Percentiles rank a stretch among this genome's conserved stretches.
Conservation (phyloP, 371 early-diverging fungal genomes). For the Mortierella sp. region DNA sequence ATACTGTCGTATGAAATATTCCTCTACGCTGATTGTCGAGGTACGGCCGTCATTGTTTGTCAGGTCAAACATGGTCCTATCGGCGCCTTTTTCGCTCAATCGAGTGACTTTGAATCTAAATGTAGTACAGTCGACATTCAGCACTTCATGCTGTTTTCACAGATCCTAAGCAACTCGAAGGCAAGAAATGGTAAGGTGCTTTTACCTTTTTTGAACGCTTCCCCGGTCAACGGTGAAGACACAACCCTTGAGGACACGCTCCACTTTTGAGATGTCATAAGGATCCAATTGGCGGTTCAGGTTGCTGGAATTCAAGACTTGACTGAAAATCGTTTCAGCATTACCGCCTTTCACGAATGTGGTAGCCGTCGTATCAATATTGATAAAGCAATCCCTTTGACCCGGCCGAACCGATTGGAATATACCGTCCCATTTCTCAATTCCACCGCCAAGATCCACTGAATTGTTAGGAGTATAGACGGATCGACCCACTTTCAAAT, state of each 20-base stretch:
- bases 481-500: constrained; percentile 76
- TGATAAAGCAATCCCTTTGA: constrained; percentile 24
- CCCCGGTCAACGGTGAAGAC: constrained; percentile 70
- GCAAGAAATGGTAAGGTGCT: neutral
- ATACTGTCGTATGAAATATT: constrained; percentile 74
- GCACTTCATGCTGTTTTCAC: neutral
- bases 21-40: constrained; percentile 62
- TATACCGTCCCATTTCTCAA: constrained; percentile 91
- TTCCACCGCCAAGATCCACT: constrained; percentile 73
- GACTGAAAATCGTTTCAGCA: constrained; percentile 21
- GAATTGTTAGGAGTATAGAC: constrained; percentile 79
- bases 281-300: neutral
- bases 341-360: constrained; percentile 45
- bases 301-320: neutral
- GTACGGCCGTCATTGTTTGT: constrained; percentile 19
- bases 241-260: constrained; percentile 23
- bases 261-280: constrained; percentile 11
- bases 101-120: constrained; percentile 67
- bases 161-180: constrained; percentile 13
- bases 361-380: constrained; percentile 29
- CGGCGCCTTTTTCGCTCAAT: constrained; percentile 66
- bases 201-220: constrained; percentile 42
- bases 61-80: constrained; percentile 66
- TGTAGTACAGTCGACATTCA: neutral
- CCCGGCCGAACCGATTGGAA: constrained; percentile 79